Evolutionary conservation across 164 flowering plant species (phyloP).

Genomic region (Magnolia sinica): DNA sequence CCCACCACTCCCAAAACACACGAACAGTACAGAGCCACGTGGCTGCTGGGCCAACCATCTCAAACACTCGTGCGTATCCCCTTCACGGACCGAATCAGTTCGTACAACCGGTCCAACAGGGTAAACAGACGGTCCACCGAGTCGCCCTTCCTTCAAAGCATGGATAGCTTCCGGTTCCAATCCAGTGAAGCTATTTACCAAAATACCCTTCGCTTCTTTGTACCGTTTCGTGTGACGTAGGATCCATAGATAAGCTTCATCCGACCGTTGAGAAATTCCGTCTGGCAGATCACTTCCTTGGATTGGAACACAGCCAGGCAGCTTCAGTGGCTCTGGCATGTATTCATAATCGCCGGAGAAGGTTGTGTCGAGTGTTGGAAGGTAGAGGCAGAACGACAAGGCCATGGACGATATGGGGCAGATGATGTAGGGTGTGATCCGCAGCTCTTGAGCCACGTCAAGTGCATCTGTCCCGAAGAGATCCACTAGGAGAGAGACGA

Average conservation of each 20-base stretch:
- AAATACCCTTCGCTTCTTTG: constrained; percentile 26
- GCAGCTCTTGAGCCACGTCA: constrained; percentile 30
- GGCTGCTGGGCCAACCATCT: constrained; percentile 36
- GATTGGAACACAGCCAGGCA: constrained; percentile 22
- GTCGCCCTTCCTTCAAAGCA: not conserved
- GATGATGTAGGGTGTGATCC: constrained; percentile 32
- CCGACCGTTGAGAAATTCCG: not conserved
- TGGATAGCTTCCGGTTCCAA: constrained; percentile 10
- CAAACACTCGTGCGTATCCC: not conserved
- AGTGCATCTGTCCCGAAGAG: constrained; percentile 27
- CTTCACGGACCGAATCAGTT: not conserved
- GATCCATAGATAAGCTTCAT: not conserved
- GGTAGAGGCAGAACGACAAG: constrained; percentile 16
- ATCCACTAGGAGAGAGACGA: constrained; percentile 27
- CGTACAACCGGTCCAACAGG: constrained; percentile 32
- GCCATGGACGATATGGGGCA: constrained; percentile 22
- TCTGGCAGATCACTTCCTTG: constrained; percentile 13
- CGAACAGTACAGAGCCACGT: constrained; percentile 26
- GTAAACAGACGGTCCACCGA: constrained; percentile 22
- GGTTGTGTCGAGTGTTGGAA: constrained; percentile 5
- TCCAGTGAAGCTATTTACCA: constrained; percentile 25
- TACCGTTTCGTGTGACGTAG: constrained; percentile 3
- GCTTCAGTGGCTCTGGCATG: constrained; percentile 1
- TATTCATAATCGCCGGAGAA: not conserved
- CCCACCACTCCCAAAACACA: constrained; percentile 36